phyloP scores from a whole-genome alignment of 306 rosid genomes.

The Quercus robur region DNA sequence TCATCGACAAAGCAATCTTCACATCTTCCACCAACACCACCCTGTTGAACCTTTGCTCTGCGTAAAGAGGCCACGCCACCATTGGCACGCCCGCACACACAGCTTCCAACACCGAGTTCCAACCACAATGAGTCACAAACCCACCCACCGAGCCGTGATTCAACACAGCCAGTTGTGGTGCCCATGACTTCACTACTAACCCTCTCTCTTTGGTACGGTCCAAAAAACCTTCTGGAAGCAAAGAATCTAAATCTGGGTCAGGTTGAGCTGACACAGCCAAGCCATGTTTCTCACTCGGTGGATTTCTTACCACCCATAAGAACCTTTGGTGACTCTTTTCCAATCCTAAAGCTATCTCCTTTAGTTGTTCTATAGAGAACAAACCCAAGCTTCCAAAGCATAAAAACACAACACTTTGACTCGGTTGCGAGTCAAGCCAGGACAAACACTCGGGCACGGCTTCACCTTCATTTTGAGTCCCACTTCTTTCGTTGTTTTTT shows the following conservation, averaged over 20 bases:
- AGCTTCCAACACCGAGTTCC: conserved; percentile 69
- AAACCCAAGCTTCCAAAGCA: conserved; percentile 61
- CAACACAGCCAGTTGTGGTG: conserved; percentile 46
- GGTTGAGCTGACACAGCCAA: background rate
- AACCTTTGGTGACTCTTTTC: conserved; percentile 56
- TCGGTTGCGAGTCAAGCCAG: conserved; percentile 59
- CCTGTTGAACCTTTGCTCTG: conserved; percentile 47
- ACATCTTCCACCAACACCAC: conserved; percentile 43
- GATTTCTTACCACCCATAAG: conserved; percentile 54
- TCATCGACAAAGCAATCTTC: conserved; percentile 41
- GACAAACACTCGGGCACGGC: conserved; percentile 26
- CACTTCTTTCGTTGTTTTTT: background rate
- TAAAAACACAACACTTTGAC: conserved; percentile 47
- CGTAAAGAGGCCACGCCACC: conserved; percentile 60
- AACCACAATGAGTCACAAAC: conserved; percentile 62
- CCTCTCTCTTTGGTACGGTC: conserved; percentile 42
- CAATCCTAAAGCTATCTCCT: conserved; percentile 51
- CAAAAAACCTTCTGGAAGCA: conserved; percentile 52
- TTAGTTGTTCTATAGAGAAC: conserved; percentile 34
- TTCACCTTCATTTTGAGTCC: background rate
- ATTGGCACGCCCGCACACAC: conserved; percentile 45
- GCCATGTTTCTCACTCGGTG: conserved; percentile 2
- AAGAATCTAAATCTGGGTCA: conserved; percentile 29
- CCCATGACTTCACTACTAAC: conserved; percentile 49
- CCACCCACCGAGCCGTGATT: conserved; percentile 60